phyloP scores from a whole-genome alignment of 306 rosid genomes.

The Lathyrus sativus region DNA sequence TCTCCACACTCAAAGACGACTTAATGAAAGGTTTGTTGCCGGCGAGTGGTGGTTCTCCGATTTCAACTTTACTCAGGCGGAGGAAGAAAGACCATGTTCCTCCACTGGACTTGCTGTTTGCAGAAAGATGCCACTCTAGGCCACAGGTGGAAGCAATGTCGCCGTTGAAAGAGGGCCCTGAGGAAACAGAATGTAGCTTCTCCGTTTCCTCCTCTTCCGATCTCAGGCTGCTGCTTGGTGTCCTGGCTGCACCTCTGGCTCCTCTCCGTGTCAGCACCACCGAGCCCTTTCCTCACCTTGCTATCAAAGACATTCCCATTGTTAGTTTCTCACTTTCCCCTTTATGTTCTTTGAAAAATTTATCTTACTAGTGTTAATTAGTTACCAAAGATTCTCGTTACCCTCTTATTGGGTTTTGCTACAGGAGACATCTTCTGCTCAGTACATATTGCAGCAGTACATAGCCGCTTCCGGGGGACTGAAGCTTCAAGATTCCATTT shows the following conservation, averaged over 20 bases:
- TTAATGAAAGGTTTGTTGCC: constrained; percentile 85
- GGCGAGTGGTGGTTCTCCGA: constrained; percentile 64
- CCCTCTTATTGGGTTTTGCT: constrained; percentile 31
- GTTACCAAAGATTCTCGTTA: background rate
- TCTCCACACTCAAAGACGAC: constrained; percentile 72
- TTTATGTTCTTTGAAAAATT: constrained; percentile 3
- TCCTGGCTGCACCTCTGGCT: constrained; percentile 88
- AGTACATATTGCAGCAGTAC: constrained; percentile 93
- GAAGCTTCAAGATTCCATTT: constrained; percentile 75
- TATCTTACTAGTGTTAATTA: background rate
- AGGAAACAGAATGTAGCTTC: constrained; percentile 42
- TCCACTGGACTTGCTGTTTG: constrained; percentile 55
- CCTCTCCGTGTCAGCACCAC: constrained; percentile 79
- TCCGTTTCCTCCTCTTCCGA: constrained; percentile 65
- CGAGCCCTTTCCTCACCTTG: constrained; percentile 83
- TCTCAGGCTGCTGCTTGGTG: constrained; percentile 89
- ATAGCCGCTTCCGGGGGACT: constrained; percentile 95
- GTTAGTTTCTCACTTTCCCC: constrained; percentile 49
- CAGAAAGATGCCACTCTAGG: constrained; percentile 33
- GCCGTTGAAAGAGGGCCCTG: constrained; percentile 90
- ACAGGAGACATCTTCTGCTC: constrained; percentile 96
- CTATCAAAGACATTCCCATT: constrained; percentile 95
- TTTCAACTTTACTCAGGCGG: constrained; percentile 66
- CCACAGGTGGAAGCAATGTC: constrained; percentile 82
- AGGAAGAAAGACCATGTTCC: constrained; percentile 59